A percentile compares a stretch with the other conserved stretches of the same genome.
Evolutionary conservation across 2,329 filamentous ascomycete genomes (phyloP).

Genomic region (Huntiella bhutanensis): DNA sequence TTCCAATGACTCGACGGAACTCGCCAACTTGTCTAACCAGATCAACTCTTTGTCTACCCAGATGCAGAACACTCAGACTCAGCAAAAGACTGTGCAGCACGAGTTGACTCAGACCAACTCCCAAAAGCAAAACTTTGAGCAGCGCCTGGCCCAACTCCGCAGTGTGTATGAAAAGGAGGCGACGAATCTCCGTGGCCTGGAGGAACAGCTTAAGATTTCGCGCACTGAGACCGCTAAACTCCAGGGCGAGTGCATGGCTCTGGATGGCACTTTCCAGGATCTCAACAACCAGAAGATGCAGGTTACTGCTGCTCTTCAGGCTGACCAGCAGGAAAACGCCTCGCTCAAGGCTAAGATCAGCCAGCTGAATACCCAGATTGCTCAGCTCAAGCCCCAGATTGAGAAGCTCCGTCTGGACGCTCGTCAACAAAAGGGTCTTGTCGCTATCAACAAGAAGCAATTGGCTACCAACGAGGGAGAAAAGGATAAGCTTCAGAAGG

Average conservation of each 20-base stretch:
- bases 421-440: constrained; percentile 85
- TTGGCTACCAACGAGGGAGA: constrained; percentile 75
- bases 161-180: constrained; percentile 86
- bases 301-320: constrained; percentile 52
- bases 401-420: constrained; percentile 87
- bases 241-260: constrained; percentile 61
- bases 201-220: constrained; percentile 61
- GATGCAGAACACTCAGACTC: constrained; percentile 80
- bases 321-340: constrained; percentile 77
- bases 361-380: constrained; percentile 62
- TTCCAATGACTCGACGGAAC: constrained; percentile 72
- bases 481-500: constrained; percentile 66
- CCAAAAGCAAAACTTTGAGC: constrained; percentile 87
- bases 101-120: constrained; percentile 63
- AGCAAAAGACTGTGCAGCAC: constrained; percentile 60
- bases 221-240: constrained; percentile 69
- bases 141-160: constrained; percentile 69
- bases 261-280: constrained; percentile 67
- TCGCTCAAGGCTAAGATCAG: constrained; percentile 75
- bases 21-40: constrained; percentile 92
- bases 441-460: constrained; percentile 98
- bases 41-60: constrained; percentile 79
- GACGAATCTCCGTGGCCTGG: constrained; percentile 62
- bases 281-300: constrained; percentile 68
- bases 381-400: constrained; percentile 69